Evolutionary conservation across 176 grass and related monocot genomes (phyloP), one percentile per base, ranked within the genome.

Genomic region (Avena sativa): DNA sequence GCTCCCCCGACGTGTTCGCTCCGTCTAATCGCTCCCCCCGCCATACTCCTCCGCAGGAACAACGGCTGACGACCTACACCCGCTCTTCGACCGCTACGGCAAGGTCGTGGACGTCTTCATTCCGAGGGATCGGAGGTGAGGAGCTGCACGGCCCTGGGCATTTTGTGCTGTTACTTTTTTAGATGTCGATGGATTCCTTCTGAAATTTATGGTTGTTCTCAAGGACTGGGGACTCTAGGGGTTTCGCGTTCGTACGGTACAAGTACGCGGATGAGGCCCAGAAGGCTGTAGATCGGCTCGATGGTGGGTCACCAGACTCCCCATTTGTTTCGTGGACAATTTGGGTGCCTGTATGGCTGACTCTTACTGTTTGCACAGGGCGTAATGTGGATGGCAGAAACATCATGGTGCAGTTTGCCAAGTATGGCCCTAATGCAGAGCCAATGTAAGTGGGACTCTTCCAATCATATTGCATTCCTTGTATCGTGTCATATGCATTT

Each of bases 401-500:
- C 86, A 98, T 98, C 40, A 98, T 98, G 96, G 96, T 98, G 78
- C 96, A 98, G 75, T 98, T 98, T 94, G 96, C 96, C 13, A 98
- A 98, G 84, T 98, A 98, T 53, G 96, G 96, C n/a, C 96, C 96
- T 16, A 98, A 98, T 90, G 93, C 96, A 28, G 96, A 98, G 82
- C 89, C 78, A 81, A 98, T 95, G 96, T 98, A 85, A 98, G 93
- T 95, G 61, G 50, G 34, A 21, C 11, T 60, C 32, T 50, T 67
- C 73, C 43, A 4, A 52, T 30, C 56, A 28, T 71, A 5, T 13
- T 62, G 56, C 7, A 13, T 60, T 17, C 60, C 51, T 59, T 60
- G 19, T 63, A 71, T 12, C 28, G 14, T 71, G 38, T 52, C 44
- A 10, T 50, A n/a, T 78, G 72, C 23, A 28, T 81, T 4, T 44